These are phyloP conservation scores for Yueomyces sinensis DNA, from an alignment of 805 yeast species.

Conservation along the genomic window DNA sequence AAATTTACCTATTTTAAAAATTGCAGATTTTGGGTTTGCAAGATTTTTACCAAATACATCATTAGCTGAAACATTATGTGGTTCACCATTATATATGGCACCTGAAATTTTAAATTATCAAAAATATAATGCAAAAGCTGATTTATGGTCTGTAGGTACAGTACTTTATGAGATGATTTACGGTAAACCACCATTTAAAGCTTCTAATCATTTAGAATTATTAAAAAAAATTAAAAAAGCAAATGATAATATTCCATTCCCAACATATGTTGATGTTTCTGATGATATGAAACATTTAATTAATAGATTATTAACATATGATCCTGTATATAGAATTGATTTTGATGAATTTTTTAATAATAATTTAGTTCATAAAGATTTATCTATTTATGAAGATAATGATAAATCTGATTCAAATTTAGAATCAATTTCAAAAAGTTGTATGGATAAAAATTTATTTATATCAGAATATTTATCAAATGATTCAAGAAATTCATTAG, in stretches of 20 bases:
- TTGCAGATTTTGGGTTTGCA: conserved; percentile 98
- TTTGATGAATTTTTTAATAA: conserved; percentile 79
- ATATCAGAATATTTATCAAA: conserved; percentile 63
- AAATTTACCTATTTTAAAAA: conserved; percentile 81
- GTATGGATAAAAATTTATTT: conserved; percentile 62
- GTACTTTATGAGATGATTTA: conserved; percentile 90
- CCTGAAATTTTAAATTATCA: conserved; percentile 92
- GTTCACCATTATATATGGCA: conserved; percentile 97
- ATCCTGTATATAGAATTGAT: conserved; percentile 79
- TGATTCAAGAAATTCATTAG: background rate
- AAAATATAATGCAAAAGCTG: conserved; percentile 94
- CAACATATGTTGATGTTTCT: conserved; percentile 47
- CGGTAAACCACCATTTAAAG: conserved; percentile 94
- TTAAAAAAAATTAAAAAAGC: conserved; percentile 74
- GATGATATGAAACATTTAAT: conserved; percentile 61
- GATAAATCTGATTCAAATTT: conserved; percentile 36
- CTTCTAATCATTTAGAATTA: conserved; percentile 84
- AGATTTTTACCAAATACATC: conserved; percentile 86
- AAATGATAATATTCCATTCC: conserved; percentile 68
- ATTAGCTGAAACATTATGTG: conserved; percentile 94
- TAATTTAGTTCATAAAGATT: conserved; percentile 45
- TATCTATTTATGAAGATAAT: conserved; percentile 26
- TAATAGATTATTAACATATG: conserved; percentile 61
- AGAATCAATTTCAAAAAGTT: conserved; percentile 44
- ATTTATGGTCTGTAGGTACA: conserved; percentile 96